phyloP scores from a whole-genome alignment of 2,329 filamentous ascomycete genomes.

The Exophiala calicioides region DNA sequence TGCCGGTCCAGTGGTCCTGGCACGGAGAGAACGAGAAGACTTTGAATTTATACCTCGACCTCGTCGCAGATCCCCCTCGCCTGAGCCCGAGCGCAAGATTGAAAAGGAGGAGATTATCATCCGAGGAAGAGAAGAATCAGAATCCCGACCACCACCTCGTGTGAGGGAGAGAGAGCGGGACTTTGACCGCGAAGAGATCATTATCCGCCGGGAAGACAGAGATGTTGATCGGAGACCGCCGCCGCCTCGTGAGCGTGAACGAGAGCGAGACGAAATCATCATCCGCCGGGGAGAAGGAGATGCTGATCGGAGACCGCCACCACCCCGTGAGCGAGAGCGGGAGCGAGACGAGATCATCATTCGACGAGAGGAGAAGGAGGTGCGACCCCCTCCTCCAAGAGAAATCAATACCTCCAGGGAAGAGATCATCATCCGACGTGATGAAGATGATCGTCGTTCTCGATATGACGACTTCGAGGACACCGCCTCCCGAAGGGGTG shows the following conservation, averaged over 20 bases:
- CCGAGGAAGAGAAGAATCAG: constrained; percentile 26
- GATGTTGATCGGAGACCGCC: constrained; percentile 23
- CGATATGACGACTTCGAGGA: constrained; percentile 23
- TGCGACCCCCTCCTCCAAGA: constrained; percentile 18
- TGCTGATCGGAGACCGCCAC: constrained; percentile 34
- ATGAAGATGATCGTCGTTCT: constrained; percentile 29
- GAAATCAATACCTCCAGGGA: constrained; percentile 38
- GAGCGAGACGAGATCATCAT: constrained; percentile 39
- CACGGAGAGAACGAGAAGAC: constrained; percentile 36
- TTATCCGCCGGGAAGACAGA: constrained; percentile 38
- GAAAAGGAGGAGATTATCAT: constrained; percentile 39
- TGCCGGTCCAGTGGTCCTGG: constrained; percentile 36
- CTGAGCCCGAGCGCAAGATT: constrained; percentile 30
- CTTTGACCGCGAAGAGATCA: constrained; percentile 37
- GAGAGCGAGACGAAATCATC: constrained; percentile 36
- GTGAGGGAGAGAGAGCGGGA: constrained; percentile 27
- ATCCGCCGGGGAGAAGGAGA: constrained; percentile 40
- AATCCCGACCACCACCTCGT: constrained; percentile 20
- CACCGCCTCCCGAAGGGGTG: constrained; percentile 16
- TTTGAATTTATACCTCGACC: constrained; percentile 33
- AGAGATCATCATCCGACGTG: constrained; percentile 49
- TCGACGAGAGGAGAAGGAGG: constrained; percentile 33
- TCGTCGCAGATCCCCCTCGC: constrained; percentile 30
- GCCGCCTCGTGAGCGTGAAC: constrained; percentile 26
- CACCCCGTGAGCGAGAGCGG: too few species aligned